Evolutionary conservation across 352 stramenopile species (phyloP).

Genomic region (Globisporangium splendens): DNA sequence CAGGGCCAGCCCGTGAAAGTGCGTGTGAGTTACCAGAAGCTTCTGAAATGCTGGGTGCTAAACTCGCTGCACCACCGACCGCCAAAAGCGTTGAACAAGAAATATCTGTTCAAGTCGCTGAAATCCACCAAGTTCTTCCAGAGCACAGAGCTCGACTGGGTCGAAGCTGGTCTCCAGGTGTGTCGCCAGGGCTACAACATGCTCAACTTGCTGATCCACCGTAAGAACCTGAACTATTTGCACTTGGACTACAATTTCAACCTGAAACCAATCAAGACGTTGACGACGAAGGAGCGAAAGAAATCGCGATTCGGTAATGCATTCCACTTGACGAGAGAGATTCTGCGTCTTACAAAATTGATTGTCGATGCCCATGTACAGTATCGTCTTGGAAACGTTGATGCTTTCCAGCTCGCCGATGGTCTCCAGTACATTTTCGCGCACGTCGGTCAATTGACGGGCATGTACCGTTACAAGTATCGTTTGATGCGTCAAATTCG

Average conservation of each 20-base stretch:
- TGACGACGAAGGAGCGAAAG: slow-evolving; percentile 99
- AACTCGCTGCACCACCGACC: slow-evolving; percentile 96
- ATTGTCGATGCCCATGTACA: slow-evolving; percentile 99
- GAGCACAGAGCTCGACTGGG: slow-evolving; percentile 98
- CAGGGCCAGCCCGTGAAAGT: slow-evolving; percentile 99
- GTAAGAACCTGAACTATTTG: slow-evolving; percentile 99
- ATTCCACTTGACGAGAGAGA: slow-evolving; percentile 97
- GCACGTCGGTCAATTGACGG: slow-evolving; percentile 99
- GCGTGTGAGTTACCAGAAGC: slow-evolving; percentile 99
- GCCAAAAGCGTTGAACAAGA: slow-evolving; percentile 95
- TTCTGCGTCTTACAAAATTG: slow-evolving; percentile 98
- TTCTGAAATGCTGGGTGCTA: slow-evolving; percentile 99
- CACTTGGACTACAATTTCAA: slow-evolving; percentile 99
- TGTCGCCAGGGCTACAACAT: slow-evolving; percentile 99
- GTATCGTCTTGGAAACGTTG: slow-evolving; percentile 98
- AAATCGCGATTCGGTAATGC: slow-evolving; percentile 97
- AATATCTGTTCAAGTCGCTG: slow-evolving; percentile 98
- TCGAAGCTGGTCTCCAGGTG: slow-evolving; percentile 97
- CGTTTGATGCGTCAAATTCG: slow-evolving; percentile 95
- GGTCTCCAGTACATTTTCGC: slow-evolving; percentile 99
- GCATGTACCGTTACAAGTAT: slow-evolving; percentile 99
- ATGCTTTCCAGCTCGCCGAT: slow-evolving; percentile 99
- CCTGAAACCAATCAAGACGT: slow-evolving; percentile 99
- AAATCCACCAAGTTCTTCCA: slow-evolving; percentile 99
- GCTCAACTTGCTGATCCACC: slow-evolving; percentile 99